Base-by-base conservation (phyloP, 345 rosid species). In the Salix caprea region DNA sequence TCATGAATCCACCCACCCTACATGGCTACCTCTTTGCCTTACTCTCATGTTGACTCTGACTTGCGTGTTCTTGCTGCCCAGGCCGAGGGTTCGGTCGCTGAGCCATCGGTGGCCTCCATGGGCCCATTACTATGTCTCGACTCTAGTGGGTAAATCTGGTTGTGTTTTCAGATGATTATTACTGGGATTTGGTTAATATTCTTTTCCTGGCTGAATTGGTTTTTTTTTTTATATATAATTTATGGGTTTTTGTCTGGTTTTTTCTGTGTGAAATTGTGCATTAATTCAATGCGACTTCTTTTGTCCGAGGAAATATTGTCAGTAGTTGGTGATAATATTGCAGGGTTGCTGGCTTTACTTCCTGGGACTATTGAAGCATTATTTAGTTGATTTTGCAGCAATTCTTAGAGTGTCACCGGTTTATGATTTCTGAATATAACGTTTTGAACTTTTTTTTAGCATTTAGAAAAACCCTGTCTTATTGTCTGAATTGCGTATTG, bases 71-170 rank as follows among this genome's bases (percentile, higher is more conserved):
- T 96, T 50, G 93, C 99, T 39, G 90, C 89, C 66, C 91, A 90
- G 44, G 97, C 97, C 12, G 94, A 96, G 77, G 99, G 32, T 93
- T 93, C 62, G 98, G 99, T 42, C 91, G 89, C 73, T 75, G 69
- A 66, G 93, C 99, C 76, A 79, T 88, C 46, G 99, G 99, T 50
- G 99, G 99, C 54, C 90, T 93, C 61, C 86, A 81, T 58, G 97
- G 97, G 23, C 84, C 87, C 19, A 76, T 94, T 90, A 87, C 74
- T 84, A 30, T 65, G 97, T 96, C 87, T 88, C 87, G 80, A 85
- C 90, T 74, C 78, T 96, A 77, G 85, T 87, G 19, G 99, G 98
- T 94, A 77, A 58, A 58, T 12, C 11, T 23, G 26, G 12, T 58
- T 58, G 6, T 58, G 15, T n/a, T n/a, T 58, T 23, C 28, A 3